Evolutionary conservation across 306 rosid species (phyloP).

Genomic region (Prunus salicina): DNA sequence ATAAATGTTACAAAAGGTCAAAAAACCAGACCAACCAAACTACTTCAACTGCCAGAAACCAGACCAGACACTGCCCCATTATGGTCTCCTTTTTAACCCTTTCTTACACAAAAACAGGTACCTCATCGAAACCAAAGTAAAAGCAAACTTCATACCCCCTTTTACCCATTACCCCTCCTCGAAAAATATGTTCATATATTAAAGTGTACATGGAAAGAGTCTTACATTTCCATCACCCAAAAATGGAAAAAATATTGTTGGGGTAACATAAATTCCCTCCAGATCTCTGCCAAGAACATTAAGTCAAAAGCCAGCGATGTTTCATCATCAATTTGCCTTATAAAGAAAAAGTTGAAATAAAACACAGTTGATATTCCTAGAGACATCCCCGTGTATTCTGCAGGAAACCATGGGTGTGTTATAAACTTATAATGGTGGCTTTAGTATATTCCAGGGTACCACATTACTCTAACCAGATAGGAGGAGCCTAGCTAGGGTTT

Average conservation of each 20-base stretch:
- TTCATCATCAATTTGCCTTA: slow-evolving; percentile 48
- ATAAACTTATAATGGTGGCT: no score
- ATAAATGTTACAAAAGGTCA: not conserved
- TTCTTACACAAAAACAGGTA: not conserved
- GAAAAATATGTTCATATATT: not conserved
- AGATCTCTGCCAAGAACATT: slow-evolving; percentile 14
- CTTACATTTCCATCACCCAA: slow-evolving; percentile 12
- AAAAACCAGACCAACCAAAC: not conserved
- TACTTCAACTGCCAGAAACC: not conserved
- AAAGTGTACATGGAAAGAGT: not conserved
- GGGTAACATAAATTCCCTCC: slow-evolving; percentile 38
- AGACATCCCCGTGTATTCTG: slow-evolving; percentile 37
- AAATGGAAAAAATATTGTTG: slow-evolving; percentile 19
- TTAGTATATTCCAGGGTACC: not conserved
- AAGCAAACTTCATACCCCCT: not conserved
- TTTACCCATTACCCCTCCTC: not conserved
- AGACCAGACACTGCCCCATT: slow-evolving; percentile 14
- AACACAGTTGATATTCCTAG: slow-evolving; percentile 1
- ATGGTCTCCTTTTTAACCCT: not conserved
- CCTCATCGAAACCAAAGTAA: not conserved
- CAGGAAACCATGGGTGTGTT: slow-evolving; percentile 41
- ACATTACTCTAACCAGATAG: slow-evolving; percentile 22
- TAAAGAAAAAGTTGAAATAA: slow-evolving; percentile 39
- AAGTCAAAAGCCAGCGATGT: slow-evolving; percentile 38
- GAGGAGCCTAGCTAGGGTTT: slow-evolving; percentile 14